phyloP scores from a whole-genome alignment of 495 filamentous ascomycete genomes.

The Neurospora cerealis region DNA sequence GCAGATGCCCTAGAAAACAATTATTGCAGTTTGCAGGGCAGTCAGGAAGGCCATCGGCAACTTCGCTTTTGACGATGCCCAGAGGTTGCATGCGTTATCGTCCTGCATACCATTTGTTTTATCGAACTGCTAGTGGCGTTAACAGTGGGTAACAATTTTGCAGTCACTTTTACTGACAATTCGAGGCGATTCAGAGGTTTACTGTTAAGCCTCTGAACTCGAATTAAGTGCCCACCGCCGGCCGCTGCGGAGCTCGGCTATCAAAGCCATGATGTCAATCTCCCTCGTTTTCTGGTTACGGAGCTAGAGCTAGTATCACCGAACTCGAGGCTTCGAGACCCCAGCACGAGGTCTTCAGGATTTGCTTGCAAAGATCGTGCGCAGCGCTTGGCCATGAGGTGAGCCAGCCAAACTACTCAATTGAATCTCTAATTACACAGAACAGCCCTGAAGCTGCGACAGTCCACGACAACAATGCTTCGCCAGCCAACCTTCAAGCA shows the following conservation, averaged over 20 bases:
- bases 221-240: not conserved
- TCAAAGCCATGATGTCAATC: not conserved
- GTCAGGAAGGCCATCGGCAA: not conserved
- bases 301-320: not conserved
- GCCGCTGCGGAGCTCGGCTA: not conserved
- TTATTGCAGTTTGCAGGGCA: not conserved
- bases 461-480: constrained; percentile 13
- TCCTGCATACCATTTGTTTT: not conserved
- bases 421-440: not conserved
- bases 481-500: constrained; percentile 15
- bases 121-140: not conserved
- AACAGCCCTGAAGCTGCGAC: not conserved
- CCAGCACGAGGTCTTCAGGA: not conserved
- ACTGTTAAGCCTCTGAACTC: not conserved
- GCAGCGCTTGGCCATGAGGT: not conserved
- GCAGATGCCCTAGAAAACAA: not conserved
- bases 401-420: not conserved
- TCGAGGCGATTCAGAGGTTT: not conserved
- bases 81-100: not conserved
- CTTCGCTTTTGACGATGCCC: not conserved
- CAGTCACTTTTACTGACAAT: not conserved
- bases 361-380: not conserved
- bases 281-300: not conserved
- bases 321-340: not conserved
- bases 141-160: not conserved